A percentile compares a stretch with the other conserved stretches of the same genome.
Evolutionary conservation across 192 early-diverging fungal genomes (phyloP).

Genomic region (Piromyces sp.): DNA sequence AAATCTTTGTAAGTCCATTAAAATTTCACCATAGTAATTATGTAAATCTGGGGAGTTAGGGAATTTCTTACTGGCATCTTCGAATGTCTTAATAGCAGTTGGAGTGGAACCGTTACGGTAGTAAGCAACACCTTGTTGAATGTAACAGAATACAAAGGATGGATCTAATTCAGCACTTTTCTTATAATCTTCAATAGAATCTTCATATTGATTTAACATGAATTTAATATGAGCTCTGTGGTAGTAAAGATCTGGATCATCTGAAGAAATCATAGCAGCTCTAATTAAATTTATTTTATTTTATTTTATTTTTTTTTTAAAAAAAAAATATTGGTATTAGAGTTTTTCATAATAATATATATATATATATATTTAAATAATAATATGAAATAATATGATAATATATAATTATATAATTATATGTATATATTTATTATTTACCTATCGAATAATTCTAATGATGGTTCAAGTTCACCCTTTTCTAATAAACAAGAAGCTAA

Average conservation of each 20-base stretch:
- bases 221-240: constrained; percentile 68
- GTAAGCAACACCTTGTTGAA: constrained; percentile 84
- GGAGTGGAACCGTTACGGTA: constrained; percentile 73
- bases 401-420: too few species aligned
- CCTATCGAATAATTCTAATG: constrained; percentile 49
- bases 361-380: too few species aligned
- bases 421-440: too few species aligned
- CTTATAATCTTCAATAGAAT: constrained; percentile 70
- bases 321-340: too few species aligned
- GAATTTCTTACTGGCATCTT: constrained; percentile 62
- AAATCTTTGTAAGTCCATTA: constrained; percentile 52
- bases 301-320: too few species aligned
- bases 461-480: constrained; percentile 41
- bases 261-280: constrained; percentile 44
- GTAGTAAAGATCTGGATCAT: constrained; percentile 80
- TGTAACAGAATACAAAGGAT: constrained; percentile 63
- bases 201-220: constrained; percentile 59
- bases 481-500: constrained; percentile 84
- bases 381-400: too few species aligned
- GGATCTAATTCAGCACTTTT: constrained; percentile 60
- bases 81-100: constrained; percentile 58
- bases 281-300: neutral
- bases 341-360: too few species aligned
- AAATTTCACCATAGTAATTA: constrained; percentile 95
- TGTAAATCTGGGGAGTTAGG: constrained; percentile 64